Evolutionary conservation across 192 early-diverging fungal genomes (phyloP).

Genomic region (Thamnidium elegans): DNA sequence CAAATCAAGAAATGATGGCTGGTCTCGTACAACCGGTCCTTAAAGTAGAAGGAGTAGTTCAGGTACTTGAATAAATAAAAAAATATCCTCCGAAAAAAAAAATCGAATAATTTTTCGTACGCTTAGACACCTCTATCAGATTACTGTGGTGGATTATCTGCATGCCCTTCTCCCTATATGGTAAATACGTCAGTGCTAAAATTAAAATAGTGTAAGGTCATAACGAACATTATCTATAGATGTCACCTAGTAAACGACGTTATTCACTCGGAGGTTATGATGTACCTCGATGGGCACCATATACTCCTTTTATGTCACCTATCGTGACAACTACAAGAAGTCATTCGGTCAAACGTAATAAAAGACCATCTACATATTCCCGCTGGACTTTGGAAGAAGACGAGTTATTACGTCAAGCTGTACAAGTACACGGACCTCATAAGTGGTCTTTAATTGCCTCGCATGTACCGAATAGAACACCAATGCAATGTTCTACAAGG

Average conservation of each 20-base stretch:
- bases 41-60: background rate
- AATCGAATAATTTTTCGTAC: background rate
- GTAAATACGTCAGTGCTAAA: conserved; percentile 2
- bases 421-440: conserved; percentile 44
- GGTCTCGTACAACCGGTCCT: conserved; percentile 3
- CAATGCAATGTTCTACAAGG: conserved; percentile 52
- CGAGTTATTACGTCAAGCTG: conserved; percentile 38
- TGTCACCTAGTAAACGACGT: conserved; percentile 9
- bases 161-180: conserved; percentile 10
- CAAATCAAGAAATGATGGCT: conserved; percentile 6
- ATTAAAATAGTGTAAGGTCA: background rate
- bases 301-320: conserved; percentile 15
- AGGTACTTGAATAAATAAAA: background rate
- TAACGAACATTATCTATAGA: background rate
- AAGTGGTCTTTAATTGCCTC: conserved; percentile 50
- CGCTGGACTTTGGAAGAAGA: conserved; percentile 49
- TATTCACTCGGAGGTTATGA: conserved; percentile 18
- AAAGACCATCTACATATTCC: conserved; percentile 42
- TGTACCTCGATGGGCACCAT: conserved; percentile 6
- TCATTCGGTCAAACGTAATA: conserved; percentile 28
- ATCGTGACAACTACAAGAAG: conserved; percentile 17
- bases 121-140: background rate
- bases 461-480: conserved; percentile 48
- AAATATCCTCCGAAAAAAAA: background rate
- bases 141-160: conserved; percentile 4